Evolutionary conservation across 1,284 basidiomycete genomes (phyloP), one percentile per base, ranked within the genome.

Genomic region (Hypsizygus ulmarius): DNA sequence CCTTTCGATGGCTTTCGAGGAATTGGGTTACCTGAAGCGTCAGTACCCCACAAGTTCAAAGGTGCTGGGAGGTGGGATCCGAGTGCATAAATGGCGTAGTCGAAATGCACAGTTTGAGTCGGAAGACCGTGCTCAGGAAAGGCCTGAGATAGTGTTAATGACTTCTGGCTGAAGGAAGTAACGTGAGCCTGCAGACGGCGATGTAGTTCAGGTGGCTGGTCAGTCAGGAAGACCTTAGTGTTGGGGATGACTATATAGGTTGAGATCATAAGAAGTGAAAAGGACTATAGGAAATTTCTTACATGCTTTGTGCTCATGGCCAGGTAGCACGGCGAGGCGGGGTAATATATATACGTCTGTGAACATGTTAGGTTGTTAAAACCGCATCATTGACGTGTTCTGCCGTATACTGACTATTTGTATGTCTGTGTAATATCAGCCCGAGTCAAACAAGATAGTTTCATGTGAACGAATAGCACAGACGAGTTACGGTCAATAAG

Each of bases 241-340:
- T 83, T 86, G 0, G 88, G 85, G 54, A 89, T 79, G 65, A 90
- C 77, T 79, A 45, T 6, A 30, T 3, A 51, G 16, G 19, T 14
- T 8, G 10, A 33, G 41, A 49, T 27, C 8, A 21, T 41, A 28
- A 35, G 19, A 14, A 44, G 18, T 36, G 10, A 43, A 15, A 18
- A 34, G 12, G 41, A 32, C 14, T 15, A 25, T 44, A 33, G 28
- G 2, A 14, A 12, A 8, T 9, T 58, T 72, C 67, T 67, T 62
- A 77, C 82, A 84, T 14, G 83, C 82, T 70, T 87, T 87, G 68
- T 87, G 79, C 64, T 86, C 84, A 59, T 87, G 82, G 27, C 78
- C 77, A 5, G 82, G 74, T 6, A 87, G 70, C 10, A 86, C 77
- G 7, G 79, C 75, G 54, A 79, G 79, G 39, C 85, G 74, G 2